phyloP scores from a whole-genome alignment of 805 yeast species.

The Saturnispora saitoi region DNA sequence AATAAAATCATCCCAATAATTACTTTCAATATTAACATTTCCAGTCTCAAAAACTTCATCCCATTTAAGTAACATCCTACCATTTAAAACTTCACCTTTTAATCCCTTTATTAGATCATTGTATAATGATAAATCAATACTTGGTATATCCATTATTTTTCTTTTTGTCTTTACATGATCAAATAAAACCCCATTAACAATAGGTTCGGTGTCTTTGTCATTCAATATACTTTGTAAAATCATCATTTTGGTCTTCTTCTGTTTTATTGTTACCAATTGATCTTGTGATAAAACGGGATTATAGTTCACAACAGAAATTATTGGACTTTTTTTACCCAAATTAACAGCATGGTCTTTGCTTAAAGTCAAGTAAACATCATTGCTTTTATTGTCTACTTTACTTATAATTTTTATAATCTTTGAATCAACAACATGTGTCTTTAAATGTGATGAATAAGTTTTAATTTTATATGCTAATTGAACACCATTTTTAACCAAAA shows the following conservation, averaged over 20 bases:
- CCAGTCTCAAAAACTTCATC: not conserved
- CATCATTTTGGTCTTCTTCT: not conserved
- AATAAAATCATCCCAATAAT: not conserved
- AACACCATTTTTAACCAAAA: constrained; percentile 1
- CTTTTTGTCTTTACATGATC: not conserved
- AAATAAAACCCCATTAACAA: not conserved
- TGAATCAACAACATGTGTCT: constrained; percentile 1
- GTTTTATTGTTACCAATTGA: not conserved
- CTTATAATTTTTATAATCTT: constrained; percentile 3
- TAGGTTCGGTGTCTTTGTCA: not conserved
- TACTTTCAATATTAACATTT: not conserved
- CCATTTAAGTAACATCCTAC: not conserved
- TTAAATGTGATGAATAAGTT: not conserved
- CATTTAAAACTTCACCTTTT: not conserved
- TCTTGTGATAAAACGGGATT: not conserved
- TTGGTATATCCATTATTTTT: not conserved
- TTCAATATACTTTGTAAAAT: not conserved
- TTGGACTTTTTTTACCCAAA: not conserved
- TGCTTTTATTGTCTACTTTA: not conserved
- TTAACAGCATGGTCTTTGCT: not conserved
- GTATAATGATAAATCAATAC: not conserved
- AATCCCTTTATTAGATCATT: not conserved
- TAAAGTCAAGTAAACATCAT: not conserved
- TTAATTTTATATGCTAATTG: constrained; percentile 4
- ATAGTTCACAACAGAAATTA: not conserved